Evolutionary conservation across 2,329 filamentous ascomycete species (phyloP).

Genomic region (Neonectria neomacrospora): DNA sequence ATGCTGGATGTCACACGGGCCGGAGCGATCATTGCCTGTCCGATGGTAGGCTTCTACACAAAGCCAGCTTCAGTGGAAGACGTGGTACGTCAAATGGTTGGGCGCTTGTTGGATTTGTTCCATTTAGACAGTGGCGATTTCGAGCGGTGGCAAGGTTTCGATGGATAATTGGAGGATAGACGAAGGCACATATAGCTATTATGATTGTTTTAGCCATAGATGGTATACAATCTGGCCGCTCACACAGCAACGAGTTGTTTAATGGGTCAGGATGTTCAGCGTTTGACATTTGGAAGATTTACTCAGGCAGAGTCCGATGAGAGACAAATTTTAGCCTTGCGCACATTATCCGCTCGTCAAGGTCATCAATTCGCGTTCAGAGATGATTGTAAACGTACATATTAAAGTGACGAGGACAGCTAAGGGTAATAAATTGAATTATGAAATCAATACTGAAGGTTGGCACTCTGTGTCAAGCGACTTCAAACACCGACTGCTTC

Average conservation of each 20-base stretch:
- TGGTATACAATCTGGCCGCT: neutral
- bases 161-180: neutral
- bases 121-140: conserved; percentile 54
- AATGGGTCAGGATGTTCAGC: too few species aligned
- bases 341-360: too few species aligned
- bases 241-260: neutral
- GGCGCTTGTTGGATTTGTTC: conserved; percentile 58
- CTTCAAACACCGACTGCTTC: neutral
- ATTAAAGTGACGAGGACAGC: neutral
- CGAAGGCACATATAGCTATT: neutral
- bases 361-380: too few species aligned
- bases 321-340: too few species aligned
- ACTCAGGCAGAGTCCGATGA: neutral
- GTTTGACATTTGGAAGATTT: too few species aligned
- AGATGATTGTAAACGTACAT: too few species aligned
- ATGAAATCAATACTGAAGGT: neutral
- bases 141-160: conserved; percentile 48
- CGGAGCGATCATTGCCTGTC: conserved; percentile 57
- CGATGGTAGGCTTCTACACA: conserved; percentile 58
- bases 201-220: neutral
- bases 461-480: neutral
- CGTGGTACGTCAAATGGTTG: conserved; percentile 58
- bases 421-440: neutral
- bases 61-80: conserved; percentile 53
- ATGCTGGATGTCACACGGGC: conserved; percentile 54